These are phyloP conservation scores for Gonium pectorale DNA, from an alignment of 139 green algal species.

Conservation along the genomic window DNA sequence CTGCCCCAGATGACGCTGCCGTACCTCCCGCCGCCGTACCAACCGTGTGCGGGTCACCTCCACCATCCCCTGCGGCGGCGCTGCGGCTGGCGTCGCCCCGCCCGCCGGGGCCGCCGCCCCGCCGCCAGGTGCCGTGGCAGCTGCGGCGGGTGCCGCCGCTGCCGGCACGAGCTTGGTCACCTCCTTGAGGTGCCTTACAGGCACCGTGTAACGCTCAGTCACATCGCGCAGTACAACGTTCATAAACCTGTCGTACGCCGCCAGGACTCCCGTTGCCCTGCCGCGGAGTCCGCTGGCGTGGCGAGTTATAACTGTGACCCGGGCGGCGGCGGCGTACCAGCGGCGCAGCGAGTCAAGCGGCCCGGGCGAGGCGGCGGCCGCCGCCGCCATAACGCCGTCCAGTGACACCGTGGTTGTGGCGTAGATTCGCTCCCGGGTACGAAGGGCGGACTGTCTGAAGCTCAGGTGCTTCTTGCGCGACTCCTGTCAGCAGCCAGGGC, in stretches of 20 bases:
- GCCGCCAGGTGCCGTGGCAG: neutral
- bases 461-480: conserved; percentile 20
- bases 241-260: conserved; percentile 79
- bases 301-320: conserved; percentile 76
- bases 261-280: conserved; percentile 59
- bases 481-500: neutral
- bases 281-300: conserved; percentile 77
- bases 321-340: conserved; percentile 8
- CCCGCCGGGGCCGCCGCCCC: neutral
- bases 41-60: neutral
- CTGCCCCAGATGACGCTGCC: conserved; percentile 69
- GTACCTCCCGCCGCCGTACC: conserved; percentile 67
- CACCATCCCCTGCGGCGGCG: neutral
- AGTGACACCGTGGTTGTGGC: neutral
- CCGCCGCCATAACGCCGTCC: neutral
- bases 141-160: neutral
- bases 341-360: neutral
- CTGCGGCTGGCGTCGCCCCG: conserved; percentile 4
- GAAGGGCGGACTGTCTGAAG: conserved; percentile 18
- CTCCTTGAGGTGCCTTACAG: conserved; percentile 50
- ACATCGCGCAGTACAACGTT: conserved; percentile 83
- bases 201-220: conserved; percentile 80
- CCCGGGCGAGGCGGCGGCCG: neutral
- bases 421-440: neutral
- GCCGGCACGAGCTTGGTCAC: neutral